Evolutionary conservation across 441 rosid genomes (phyloP), one percentile per base, ranked within the genome.

Genomic region (Populus hybrid): DNA sequence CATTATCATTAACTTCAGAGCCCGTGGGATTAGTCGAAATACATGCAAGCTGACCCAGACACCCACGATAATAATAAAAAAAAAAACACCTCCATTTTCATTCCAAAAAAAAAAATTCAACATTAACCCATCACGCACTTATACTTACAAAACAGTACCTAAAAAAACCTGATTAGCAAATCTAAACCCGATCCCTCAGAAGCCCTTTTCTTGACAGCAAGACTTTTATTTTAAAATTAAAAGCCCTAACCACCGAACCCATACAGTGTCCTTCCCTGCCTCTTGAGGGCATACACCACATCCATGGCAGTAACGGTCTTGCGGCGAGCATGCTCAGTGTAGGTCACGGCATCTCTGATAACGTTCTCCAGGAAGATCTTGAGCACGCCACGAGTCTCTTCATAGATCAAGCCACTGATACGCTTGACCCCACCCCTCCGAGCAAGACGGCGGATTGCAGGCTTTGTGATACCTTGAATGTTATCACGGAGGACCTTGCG

Each of bases 201-300:
- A 12, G 14, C 36, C 20, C 68, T 7, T 45, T 75, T 67, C 78
- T 67, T 42, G 77, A 74, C 36, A 74, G 59, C 69, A 74, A 66
- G 77, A 74, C 77, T 40, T 28, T 23, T 21, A 66, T 40, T 26
- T 12, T 4, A 9, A n/a, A 75, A 75, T 29, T 14, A 18, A 7
- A 56, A 56, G 63, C 65, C 65, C 65, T 61, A 61, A 9, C 65
- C 65, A 61, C 65, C 65, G 65, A 61, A 61, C 28, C 65, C 65
- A 4, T 61, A 61, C 3, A 61, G 28, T 21, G 65, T 61, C 23
- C 65, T 61, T 23, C 65, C 65, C 65, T 61, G 65, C 28, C 65
- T 61, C 65, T 61, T 61, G 65, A 61, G 65, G 1, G 65, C 65
- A 23, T 61, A 61, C 65, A 61, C 65, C 65, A 61, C 65, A 61